Conservation (phyloP, 2,329 filamentous ascomycete genomes). For the Scytalidium lignicola region DNA sequence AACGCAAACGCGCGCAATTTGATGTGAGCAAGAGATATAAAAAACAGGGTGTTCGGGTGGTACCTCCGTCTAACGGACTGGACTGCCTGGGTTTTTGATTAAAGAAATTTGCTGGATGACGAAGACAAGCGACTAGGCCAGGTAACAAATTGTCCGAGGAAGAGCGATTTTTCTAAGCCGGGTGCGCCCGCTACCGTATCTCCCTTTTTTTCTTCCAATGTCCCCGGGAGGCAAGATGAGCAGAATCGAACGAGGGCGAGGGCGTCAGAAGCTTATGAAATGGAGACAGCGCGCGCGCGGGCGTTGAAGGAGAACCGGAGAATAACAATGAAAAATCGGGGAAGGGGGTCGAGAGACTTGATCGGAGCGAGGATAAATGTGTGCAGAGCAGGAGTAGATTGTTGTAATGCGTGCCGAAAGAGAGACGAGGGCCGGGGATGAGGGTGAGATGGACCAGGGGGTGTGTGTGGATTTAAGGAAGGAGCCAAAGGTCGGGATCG, state of each 20-base stretch:
- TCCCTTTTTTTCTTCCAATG: too few species aligned
- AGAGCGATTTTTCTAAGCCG: background rate
- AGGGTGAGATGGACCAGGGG: conserved; percentile 4
- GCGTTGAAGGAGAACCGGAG: conserved; percentile 11
- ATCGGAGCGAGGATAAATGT: conserved; percentile 26
- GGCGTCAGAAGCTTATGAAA: conserved; percentile 16
- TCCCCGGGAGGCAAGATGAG: background rate
- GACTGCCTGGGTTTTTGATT: conserved; percentile 18
- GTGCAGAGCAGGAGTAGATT: conserved; percentile 3
- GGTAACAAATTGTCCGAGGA: conserved; percentile 23
- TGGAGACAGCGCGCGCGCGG: conserved; percentile 4
- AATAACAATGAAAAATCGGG: conserved; percentile 13
- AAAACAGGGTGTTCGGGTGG: conserved; percentile 25
- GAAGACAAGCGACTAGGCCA: conserved; percentile 22
- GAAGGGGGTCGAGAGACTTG: conserved; percentile 11
- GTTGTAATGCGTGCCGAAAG: too few species aligned
- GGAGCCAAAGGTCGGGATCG: background rate
- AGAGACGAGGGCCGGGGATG: conserved; percentile 1
- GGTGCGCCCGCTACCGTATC: background rate
- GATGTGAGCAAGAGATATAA: conserved; percentile 18
- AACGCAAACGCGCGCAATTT: background rate
- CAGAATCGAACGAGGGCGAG: conserved; percentile 14
- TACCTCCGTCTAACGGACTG: conserved; percentile 27
- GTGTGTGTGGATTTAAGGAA: conserved; percentile 3
- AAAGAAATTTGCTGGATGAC: background rate